These are phyloP conservation scores for Taiozyma sp. DNA, from an alignment of 1,139 yeast species.

Conservation along the genomic window DNA sequence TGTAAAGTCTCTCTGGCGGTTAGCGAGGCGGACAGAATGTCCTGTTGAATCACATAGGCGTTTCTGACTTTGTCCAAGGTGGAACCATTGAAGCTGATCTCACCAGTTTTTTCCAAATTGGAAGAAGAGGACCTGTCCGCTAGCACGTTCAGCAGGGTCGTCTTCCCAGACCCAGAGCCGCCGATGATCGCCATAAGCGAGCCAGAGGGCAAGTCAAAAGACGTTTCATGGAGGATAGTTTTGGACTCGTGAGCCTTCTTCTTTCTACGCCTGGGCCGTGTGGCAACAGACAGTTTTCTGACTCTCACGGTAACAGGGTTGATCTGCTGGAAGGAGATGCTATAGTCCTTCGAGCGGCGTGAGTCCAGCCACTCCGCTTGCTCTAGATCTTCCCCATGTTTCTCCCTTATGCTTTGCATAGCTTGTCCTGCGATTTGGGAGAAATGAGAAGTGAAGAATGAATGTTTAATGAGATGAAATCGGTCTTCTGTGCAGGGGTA, in stretches of 20 bases:
- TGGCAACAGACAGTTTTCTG: conserved; percentile 8
- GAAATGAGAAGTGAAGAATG: not conserved
- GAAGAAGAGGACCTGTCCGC: conserved; percentile 45
- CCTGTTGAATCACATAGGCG: conserved; percentile 78
- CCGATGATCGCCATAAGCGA: conserved; percentile 66
- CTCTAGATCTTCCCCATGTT: not conserved
- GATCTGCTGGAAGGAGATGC: conserved; percentile 8
- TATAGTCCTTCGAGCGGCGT: not conserved
- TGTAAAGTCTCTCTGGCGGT: conserved; percentile 65
- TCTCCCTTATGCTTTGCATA: not conserved
- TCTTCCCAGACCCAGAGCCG: conserved; percentile 85
- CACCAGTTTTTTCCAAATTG: conserved; percentile 35
- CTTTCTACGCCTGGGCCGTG: conserved; percentile 1
- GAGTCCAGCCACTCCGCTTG: not conserved
- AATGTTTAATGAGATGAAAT: not conserved
- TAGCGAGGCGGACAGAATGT: conserved; percentile 62
- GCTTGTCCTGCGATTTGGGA: not conserved
- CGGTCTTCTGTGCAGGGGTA: not conserved
- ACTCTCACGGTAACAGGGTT: conserved; percentile 9
- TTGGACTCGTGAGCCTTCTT: not conserved
- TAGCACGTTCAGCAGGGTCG: conserved; percentile 68
- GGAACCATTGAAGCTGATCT: conserved; percentile 21
- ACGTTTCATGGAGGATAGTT: conserved; percentile 36
- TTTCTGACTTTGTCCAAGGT: conserved; percentile 16
- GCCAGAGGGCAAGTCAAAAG: conserved; percentile 52